A percentile compares a stretch with the other conserved stretches of the same genome.
Evolutionary conservation across 768 basidiomycete genomes (phyloP).

Genomic region (Rhizopogon sp.): DNA sequence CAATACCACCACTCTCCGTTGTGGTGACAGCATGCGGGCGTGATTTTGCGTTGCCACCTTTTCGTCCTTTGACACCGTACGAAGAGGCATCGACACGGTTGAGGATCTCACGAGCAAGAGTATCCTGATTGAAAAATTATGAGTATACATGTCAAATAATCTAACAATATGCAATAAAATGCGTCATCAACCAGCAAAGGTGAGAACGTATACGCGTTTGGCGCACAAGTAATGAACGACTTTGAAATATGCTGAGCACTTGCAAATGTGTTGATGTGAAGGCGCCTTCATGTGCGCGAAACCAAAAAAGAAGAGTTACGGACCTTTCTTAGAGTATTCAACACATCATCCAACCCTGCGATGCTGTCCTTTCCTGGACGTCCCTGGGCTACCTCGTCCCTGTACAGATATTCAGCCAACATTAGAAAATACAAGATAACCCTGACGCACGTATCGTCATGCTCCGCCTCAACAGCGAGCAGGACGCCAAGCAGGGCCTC

Average conservation of each 20-base stretch:
- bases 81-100: slow-evolving; percentile 76
- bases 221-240: neutral
- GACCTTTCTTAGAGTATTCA: slow-evolving; percentile 50
- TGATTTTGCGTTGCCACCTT: slow-evolving; percentile 31
- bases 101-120: slow-evolving; percentile 76
- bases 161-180: neutral
- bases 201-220: neutral
- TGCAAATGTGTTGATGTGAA: neutral
- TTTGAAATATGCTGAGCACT: no score
- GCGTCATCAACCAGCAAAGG: neutral
- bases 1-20: slow-evolving; percentile 20
- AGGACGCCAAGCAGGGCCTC: slow-evolving; percentile 86
- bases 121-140: slow-evolving; percentile 44
- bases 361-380: neutral
- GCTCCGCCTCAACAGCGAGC: slow-evolving; percentile 39
- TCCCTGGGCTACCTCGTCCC: neutral
- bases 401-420: neutral
- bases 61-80: slow-evolving; percentile 73
- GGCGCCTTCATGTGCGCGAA: neutral
- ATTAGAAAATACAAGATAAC: slow-evolving; percentile 11
- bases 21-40: slow-evolving; percentile 18
- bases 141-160: neutral
- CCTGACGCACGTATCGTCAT: slow-evolving; percentile 25
- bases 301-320: slow-evolving; percentile 3
- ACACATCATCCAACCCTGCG: slow-evolving; percentile 26